Evolutionary conservation across 495 filamentous ascomycete genomes (phyloP), one percentile per base, ranked within the genome.

Genomic region (Podospora pseudocomata): DNA sequence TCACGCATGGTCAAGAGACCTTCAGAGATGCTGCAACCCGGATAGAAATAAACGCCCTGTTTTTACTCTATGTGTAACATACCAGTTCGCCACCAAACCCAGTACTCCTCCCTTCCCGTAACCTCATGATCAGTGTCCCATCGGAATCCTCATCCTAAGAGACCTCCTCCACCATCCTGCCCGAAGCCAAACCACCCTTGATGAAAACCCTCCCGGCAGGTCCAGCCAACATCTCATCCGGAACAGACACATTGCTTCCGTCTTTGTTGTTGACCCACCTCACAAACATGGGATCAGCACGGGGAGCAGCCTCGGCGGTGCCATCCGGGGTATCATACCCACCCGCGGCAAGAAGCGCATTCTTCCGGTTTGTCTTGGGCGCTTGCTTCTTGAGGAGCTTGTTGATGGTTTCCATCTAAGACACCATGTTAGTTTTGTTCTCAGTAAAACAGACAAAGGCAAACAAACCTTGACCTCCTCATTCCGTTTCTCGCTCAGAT

Each of bases 361-460:
- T 49, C 66, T 81, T 84, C 84, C 89, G 70, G 84, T 89, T 86
- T 54, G 80, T 83, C 79, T 97, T 98, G 23, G 94, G 94, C 4
- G 93, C 91, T 80, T 97, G 96, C 74, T 97, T 97, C 78, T 93
- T 93, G 64, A 98, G 88, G 30, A 99, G 88, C 64, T 94, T 92
- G 80, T 98, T 97, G 84, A 99, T 97, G 16, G 95, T 99, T 77
- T 97, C 94, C 90, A 97, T 96, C 94, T 93, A 66, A 34, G 27
- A 44, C 27, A 57, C 44, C 13, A 61, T 30, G 49, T 32, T 6
- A 32, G 27, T 0, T 57, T 11, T 15, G 18, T n/a, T 56, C 15
- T 15, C 9, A 7, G 3, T 11, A 20, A 56, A 32, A 15, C 20
- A 7, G 4, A 27, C 0, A 44, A 64, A 1, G 54, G 56, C 5